Percentiles rank a stretch among this genome's conserved stretches.
phyloP scores from a whole-genome alignment of 1,139 yeast genomes.

The Protomyces inundatus region DNA sequence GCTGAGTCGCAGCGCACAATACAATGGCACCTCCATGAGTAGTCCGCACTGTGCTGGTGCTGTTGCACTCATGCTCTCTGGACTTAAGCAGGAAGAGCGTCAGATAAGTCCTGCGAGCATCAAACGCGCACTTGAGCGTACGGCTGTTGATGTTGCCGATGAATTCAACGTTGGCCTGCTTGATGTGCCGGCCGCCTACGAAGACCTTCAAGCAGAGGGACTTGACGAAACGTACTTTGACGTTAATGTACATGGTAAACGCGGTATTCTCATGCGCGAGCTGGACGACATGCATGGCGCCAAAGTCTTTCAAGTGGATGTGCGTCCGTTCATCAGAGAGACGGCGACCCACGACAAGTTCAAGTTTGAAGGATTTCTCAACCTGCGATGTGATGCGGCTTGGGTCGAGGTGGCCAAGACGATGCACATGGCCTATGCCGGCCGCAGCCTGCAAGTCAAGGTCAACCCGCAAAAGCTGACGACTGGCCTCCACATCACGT shows the following conservation, averaged over 20 bases:
- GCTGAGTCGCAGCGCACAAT: slow-evolving; percentile 28
- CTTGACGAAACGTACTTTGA: slow-evolving; percentile 22
- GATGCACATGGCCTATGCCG: slow-evolving; percentile 24
- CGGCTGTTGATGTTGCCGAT: slow-evolving; percentile 24
- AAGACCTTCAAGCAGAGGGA: slow-evolving; percentile 19
- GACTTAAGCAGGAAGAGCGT: slow-evolving; percentile 18
- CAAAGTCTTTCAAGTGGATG: slow-evolving; percentile 14
- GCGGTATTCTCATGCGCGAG: slow-evolving; percentile 28
- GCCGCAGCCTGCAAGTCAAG: slow-evolving; percentile 25
- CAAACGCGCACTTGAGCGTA: slow-evolving; percentile 23
- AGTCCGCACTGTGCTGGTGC: slow-evolving; percentile 31
- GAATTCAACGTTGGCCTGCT: slow-evolving; percentile 27
- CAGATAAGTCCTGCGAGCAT: slow-evolving; percentile 22
- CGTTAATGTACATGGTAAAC: slow-evolving; percentile 10
- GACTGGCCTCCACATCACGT: slow-evolving; percentile 25
- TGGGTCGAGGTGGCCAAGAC: slow-evolving; percentile 26
- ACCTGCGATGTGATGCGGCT: slow-evolving; percentile 16
- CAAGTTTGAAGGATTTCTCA: slow-evolving; percentile 19
- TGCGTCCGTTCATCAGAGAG: slow-evolving; percentile 25
- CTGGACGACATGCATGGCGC: slow-evolving; percentile 10
- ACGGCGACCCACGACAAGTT: slow-evolving; percentile 16
- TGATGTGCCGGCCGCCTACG: slow-evolving; percentile 27
- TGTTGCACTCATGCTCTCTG: slow-evolving; percentile 28
- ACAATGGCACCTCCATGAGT: slow-evolving; percentile 30
- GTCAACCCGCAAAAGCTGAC: slow-evolving; percentile 25